These are phyloP conservation scores for Carex pumila DNA, from an alignment of 176 grass and related monocot species.

Conservation along the genomic window DNA sequence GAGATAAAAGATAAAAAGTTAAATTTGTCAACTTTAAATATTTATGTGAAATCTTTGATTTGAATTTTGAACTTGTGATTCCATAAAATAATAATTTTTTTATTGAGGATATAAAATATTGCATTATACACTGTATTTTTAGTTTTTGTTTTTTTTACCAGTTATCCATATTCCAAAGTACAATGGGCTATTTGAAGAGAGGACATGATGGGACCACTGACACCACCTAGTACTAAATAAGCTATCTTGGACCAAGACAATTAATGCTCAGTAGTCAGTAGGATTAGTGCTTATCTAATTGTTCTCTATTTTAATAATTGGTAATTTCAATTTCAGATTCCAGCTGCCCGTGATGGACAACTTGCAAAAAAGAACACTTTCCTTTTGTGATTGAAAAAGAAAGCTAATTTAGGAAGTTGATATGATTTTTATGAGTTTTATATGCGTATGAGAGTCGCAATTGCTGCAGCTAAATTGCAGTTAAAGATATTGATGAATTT, in stretches of 20 bases:
- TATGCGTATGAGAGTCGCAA: no score
- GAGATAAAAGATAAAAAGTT: no score
- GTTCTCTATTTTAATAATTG: background rate
- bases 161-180: background rate
- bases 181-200: background rate
- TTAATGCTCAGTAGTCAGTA: background rate
- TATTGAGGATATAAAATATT: no score
- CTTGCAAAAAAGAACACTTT: constrained; percentile 1
- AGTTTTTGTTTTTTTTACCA: background rate
- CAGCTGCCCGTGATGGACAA: background rate
- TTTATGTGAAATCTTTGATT: no score
- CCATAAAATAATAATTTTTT: no score
- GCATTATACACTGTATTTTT: background rate
- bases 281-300: background rate
- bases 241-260: background rate
- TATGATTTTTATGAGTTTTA: background rate
- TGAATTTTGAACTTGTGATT: no score
- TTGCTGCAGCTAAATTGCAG: no score
- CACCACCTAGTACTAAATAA: background rate
- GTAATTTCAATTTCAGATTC: background rate
- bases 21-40: no score
- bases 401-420: background rate
- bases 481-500: no score
- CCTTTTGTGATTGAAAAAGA: background rate
- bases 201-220: background rate